Conservation (phyloP, 2,329 filamentous ascomycete species). For the Aschersonia sp. region DNA sequence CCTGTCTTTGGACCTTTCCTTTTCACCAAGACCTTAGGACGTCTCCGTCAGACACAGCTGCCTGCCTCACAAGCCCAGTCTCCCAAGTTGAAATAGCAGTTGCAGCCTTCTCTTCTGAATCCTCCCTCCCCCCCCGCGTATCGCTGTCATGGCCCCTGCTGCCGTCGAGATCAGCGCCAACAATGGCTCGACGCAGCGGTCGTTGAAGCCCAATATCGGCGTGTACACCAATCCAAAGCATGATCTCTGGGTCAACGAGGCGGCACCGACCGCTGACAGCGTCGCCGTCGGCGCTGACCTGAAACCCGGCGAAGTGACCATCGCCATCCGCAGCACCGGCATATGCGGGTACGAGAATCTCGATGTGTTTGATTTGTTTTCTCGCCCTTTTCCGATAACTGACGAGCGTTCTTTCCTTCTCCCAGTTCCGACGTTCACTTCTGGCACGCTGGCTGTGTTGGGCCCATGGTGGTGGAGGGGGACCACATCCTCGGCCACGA, state of each 20-base stretch:
- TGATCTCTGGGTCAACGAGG: constrained; percentile 75
- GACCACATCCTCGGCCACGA: constrained; percentile 93
- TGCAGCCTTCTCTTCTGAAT: too few relatives aligned
- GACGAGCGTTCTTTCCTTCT: background rate
- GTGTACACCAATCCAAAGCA: constrained; percentile 92
- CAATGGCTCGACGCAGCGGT: constrained; percentile 10
- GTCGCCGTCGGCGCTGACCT: constrained; percentile 54
- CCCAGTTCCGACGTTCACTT: constrained; percentile 84
- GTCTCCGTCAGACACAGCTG: too few relatives aligned
- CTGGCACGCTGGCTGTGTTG: constrained; percentile 91
- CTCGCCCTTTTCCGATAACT: too few relatives aligned
- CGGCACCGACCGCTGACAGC: constrained; percentile 61
- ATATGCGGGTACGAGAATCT: constrained; percentile 65
- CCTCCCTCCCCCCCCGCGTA: background rate
- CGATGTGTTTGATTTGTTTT: too few relatives aligned
- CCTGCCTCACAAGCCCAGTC: too few relatives aligned
- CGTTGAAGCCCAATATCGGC: constrained; percentile 71
- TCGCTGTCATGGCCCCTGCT: constrained; percentile 1
- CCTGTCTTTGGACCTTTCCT: too few relatives aligned
- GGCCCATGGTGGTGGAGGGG: constrained; percentile 81
- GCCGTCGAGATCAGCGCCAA: constrained; percentile 2
- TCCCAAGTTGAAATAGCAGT: too few relatives aligned
- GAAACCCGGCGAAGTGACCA: constrained; percentile 69
- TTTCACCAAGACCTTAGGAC: too few relatives aligned
- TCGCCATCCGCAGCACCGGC: constrained; percentile 85